phyloP scores from a whole-genome alignment of 768 basidiomycete species.

The Leccinum uliginosum region DNA sequence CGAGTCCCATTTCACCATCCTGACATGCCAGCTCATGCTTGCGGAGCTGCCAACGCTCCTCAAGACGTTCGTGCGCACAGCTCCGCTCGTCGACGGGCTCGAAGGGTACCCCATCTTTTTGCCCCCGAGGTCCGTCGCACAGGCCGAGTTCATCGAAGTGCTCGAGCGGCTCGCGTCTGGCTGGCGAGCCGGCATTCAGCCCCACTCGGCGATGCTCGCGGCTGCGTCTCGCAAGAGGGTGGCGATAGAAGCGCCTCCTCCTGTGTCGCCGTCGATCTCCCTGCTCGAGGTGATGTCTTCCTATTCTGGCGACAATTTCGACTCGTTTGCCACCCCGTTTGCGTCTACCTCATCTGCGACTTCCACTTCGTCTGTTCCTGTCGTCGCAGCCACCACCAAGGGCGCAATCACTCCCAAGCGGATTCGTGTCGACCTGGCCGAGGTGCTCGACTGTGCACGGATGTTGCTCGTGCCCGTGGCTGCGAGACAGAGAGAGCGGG shows the following conservation, averaged over 20 bases:
- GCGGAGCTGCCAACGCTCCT: conserved; percentile 66
- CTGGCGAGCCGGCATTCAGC: conserved; percentile 64
- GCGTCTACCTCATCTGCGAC: conserved; percentile 22
- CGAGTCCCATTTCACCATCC: conserved; percentile 78
- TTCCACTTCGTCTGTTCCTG: neutral
- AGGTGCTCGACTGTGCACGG: conserved; percentile 63
- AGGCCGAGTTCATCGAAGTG: conserved; percentile 85
- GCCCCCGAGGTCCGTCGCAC: conserved; percentile 83
- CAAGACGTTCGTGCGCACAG: conserved; percentile 60
- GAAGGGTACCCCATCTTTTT: conserved; percentile 89
- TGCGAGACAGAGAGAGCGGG: conserved; percentile 57
- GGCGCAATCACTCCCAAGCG: neutral
- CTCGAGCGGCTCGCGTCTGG: conserved; percentile 75
- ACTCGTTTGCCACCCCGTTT: conserved; percentile 10
- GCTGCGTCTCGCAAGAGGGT: conserved; percentile 30
- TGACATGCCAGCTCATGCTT: conserved; percentile 72
- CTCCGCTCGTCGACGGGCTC: conserved; percentile 69
- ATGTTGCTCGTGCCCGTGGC: conserved; percentile 71
- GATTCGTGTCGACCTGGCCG: conserved; percentile 39
- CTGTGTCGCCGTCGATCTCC: conserved; percentile 24
- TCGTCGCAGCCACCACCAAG: neutral
- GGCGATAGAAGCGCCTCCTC: conserved; percentile 35
- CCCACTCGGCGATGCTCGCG: conserved; percentile 43
- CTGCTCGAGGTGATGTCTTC: conserved; percentile 23
- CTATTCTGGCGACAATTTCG: conserved; percentile 20